Base-by-base conservation (phyloP, 306 rosid species). In the Cicer cuneatum region DNA sequence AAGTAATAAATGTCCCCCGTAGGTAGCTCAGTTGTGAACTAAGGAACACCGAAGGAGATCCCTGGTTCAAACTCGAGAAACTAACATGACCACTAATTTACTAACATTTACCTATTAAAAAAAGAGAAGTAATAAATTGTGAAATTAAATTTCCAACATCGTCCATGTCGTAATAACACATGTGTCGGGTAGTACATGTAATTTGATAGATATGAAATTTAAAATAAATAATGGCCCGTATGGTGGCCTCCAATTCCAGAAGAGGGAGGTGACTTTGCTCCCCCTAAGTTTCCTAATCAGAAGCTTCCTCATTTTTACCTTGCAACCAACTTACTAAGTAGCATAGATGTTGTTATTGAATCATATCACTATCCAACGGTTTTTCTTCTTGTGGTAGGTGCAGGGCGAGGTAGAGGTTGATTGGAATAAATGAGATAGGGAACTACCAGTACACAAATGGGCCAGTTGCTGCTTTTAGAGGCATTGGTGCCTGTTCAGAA, bases 321-420 rank as follows among this genome's bases (percentile, higher is more conserved):
- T 0, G 1, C 19, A 38, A 33, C 21, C 6, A 61, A 61, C 42
- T 46, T 47, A 45, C 68, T 56, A 49, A 12, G 8, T 72, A n/a
- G 29, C 76, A 14, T 10, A 24, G 72, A 69, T 38, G 24, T 71
- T 70, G 47, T 52, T 64, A 51, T 42, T 41, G 15, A 66, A 66
- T 66, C 80, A 70, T 51, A 69, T 62, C 13, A 76, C 65, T 38
- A 67, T 68, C 21, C 63, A 52, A 19, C 56, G 14, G 39, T 49
- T 66, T 19, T 77, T 12, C 69, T 65, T 62, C 15, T 71, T 65
- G 24, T 80, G 49, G 14, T 81, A 82, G 88, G 90, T 80, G 88
- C 85, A 60, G 93, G 93, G 35, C 81, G 93, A 48, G 90, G 93
- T 9, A 82, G 96, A 66, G 96, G 87, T 61, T 90, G 78, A 86